Evolutionary conservation across 208 protist species (phyloP), one percentile per base, ranked within the genome.

Genomic region (Wallacemonas sp.): DNA sequence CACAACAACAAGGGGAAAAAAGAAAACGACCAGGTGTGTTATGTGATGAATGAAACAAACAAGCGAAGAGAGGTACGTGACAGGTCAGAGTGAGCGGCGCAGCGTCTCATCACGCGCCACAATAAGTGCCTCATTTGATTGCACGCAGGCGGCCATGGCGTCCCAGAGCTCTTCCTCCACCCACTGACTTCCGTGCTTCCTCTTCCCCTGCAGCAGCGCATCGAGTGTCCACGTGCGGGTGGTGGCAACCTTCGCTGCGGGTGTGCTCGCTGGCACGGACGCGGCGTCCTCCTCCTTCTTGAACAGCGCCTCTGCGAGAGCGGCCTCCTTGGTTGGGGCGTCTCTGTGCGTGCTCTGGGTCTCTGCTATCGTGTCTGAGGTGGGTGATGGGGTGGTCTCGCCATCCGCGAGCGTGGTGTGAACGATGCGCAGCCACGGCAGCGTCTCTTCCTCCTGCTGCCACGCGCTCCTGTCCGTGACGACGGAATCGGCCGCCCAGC

Each of bases 131-230:
- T 6, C 26, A 24, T 55, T 55, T 8, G 47, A 17, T 8, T 17
- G 16, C 24, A 56, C 48, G 54, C 72, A 72, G 30, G 61, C 65
- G 2, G 56, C 61, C 8, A 72, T 16, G 0, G 49, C 66, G 19
- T 46, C 14, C 19, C 65, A 68, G 41, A 68, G 48, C 43, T 72
- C 65, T 41, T 72, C 54, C 56, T 55, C 47, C n/a, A 55, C 24
- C 47, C 47, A 55, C 5, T 9, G 23, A 17, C 23, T 17, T 12
- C 47, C 47, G 26, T 33, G 26, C 47, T 30, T 3, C 26, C 30
- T 55, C 26, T 55, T 26, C 8, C 47, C 47, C 0, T 19, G 47
- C 47, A 17, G 47, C 8, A 55, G 47, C 11, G 4, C 47, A 0
- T 32, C 9, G 9, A 55, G 21, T 19, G 47, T 55, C 47, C 47